phyloP scores from a whole-genome alignment of 2,329 filamentous ascomycete species.

The Verticillium alfalfae region DNA sequence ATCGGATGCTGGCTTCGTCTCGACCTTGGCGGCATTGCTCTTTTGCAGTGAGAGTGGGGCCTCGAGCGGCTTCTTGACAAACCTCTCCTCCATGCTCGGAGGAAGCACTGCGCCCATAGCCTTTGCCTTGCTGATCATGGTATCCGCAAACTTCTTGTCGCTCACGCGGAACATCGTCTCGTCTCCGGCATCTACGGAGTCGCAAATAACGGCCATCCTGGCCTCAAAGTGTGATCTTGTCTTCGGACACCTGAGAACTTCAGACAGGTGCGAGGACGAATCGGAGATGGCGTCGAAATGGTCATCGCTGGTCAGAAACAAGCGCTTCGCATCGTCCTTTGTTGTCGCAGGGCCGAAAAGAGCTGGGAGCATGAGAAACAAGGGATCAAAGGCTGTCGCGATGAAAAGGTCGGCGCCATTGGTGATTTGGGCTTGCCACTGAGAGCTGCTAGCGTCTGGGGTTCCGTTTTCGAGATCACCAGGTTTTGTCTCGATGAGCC shows the following conservation, averaged over 20 bases:
- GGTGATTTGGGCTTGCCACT: conserved; percentile 34
- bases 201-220: conserved; percentile 68
- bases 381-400: conserved; percentile 75
- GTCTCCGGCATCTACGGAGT: conserved; percentile 75
- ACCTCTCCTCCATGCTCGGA: conserved; percentile 76
- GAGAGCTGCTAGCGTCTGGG: conserved; percentile 7
- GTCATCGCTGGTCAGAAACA: conserved; percentile 67
- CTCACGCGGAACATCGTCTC: conserved; percentile 82
- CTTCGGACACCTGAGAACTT: conserved; percentile 45
- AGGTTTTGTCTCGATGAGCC: conserved; percentile 45
- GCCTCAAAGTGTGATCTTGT: conserved; percentile 50
- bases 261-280: conserved; percentile 52
- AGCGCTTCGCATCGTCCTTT: conserved; percentile 44
- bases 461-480: conserved; percentile 11
- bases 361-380: conserved; percentile 78
- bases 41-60: conserved; percentile 67
- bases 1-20: background rate
- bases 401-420: conserved; percentile 72
- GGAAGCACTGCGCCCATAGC: conserved; percentile 67
- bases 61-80: conserved; percentile 71
- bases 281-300: conserved; percentile 60
- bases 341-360: conserved; percentile 44
- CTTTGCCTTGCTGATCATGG: conserved; percentile 66
- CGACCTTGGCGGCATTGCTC: conserved; percentile 37
- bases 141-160: conserved; percentile 60